Base-by-base conservation (phyloP, 1,284 basidiomycete species). In the Entoloma clypeatum region DNA sequence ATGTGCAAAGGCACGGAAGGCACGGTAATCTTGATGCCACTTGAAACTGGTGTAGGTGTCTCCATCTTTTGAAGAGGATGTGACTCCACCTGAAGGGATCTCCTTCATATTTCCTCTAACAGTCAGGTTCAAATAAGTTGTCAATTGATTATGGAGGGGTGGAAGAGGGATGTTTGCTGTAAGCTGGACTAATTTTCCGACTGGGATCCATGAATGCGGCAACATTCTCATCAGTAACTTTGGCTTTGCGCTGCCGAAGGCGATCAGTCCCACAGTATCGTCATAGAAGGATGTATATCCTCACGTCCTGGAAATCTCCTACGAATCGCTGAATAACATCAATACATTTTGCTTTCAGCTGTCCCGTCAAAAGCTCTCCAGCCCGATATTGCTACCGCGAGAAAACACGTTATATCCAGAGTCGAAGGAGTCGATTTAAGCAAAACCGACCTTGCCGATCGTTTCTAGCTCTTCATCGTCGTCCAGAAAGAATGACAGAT, bases 401-500 rank as follows among this genome's bases (percentile, higher is more conserved):
- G 13, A n/a, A n/a, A 25, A 31, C 18, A 9, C 23, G 14, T 35
- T 16, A 36, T n/a, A 1, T 3, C 25, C 24, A 21, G 7, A 19
- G n/a, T 5, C 10, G 21, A 36, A 49, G 8, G 25, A 32, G 21
- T 14, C 13, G 16, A 31, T 26, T 31, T 16, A 22, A 29, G n/a
- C 3, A 10, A 10, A 23, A 45, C 80, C 48, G 51, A 92, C 92
- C 65, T 79, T 76, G 25, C 82, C 91, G 43, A 97, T 64, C 54
- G 71, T 72, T 50, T 75, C 79, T 52, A 96, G 72, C 67, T 92
- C 87, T 18, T 80, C 87, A 49, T 99, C 96, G 56, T 96, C 90
- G 3, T 98, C 94, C 59, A 97, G 70, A 66, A 99, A 97, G 77
- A 98, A 99, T n/a, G 81, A 79, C 49, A 99, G 63, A 65, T 97